These are phyloP conservation scores for Tremella fuciformis DNA, from an alignment of 768 basidiomycete species.

Conservation along the genomic window DNA sequence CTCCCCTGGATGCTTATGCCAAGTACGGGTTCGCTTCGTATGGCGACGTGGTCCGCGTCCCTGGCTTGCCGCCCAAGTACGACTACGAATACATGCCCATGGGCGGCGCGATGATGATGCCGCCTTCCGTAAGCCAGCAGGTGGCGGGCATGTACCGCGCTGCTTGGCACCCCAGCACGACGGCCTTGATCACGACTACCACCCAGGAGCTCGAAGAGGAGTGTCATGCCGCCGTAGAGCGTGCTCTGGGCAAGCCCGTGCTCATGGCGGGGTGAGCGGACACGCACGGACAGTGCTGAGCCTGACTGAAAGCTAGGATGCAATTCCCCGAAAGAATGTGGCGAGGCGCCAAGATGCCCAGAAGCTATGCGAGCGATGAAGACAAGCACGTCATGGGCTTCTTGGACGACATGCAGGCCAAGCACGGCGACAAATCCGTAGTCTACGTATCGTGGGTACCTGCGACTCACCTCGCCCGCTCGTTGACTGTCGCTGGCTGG, in stretches of 20 bases:
- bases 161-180: slow-evolving; percentile 3
- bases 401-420: slow-evolving; percentile 26
- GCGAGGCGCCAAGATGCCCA: slow-evolving; percentile 11
- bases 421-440: slow-evolving; percentile 24
- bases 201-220: slow-evolving; percentile 20
- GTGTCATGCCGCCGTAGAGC: slow-evolving; percentile 11
- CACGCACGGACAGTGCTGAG: too few species aligned
- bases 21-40: slow-evolving; percentile 17
- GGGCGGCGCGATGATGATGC: slow-evolving; percentile 9
- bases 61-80: slow-evolving; percentile 26
- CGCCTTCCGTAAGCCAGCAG: slow-evolving; percentile 1
- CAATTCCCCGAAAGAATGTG: slow-evolving; percentile 29
- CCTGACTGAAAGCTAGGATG: slow-evolving; percentile 1
- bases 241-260: slow-evolving; percentile 17
- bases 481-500: background rate
- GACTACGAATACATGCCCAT: slow-evolving; percentile 29
- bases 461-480: background rate
- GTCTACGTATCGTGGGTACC: slow-evolving; percentile 26
- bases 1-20: background rate
- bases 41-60: slow-evolving; percentile 20
- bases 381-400: slow-evolving; percentile 21
- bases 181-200: slow-evolving; percentile 16
- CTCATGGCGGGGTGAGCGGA: slow-evolving; percentile 30
- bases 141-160: slow-evolving; percentile 7
- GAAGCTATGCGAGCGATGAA: slow-evolving; percentile 8